Base-by-base conservation (phyloP, 169 alveolate species). In the Fabrea salina region DNA sequence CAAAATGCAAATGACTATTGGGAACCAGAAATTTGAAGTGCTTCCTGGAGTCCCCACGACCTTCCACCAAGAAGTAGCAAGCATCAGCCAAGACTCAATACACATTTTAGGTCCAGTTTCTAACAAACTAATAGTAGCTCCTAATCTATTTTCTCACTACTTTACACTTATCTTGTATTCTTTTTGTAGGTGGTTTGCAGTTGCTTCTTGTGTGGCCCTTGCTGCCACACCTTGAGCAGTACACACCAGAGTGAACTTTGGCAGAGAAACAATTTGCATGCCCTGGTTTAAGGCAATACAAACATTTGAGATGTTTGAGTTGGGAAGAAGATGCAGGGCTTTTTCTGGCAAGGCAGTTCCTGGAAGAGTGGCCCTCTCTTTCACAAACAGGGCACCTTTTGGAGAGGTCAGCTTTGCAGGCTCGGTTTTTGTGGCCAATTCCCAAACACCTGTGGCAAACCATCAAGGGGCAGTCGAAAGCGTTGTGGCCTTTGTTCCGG, bases 31-130 rank as follows among this genome's bases (percentile, higher is more conserved):
- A 5, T 74, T 51, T 37, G 56, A 74, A n/a, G 81, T 74, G 0
- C 22, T 35, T 33, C 72, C 53, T 50, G 81, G 81, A 33, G 68
- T 74, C 19, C 66, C 50, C 33, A 74, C 64, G 22, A 74, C 43
- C 32, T 74, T 74, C 35, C 54, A 74, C 54, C 81, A 74, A 37
- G 81, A 74, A 49, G 56, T 74, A 39, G 81, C 75, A 1, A 53
- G 66, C 41, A 32, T 53, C 16, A 19, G 49, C 39, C 75, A 74
- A 22, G 56, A 74, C 33, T 33, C 41, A 13, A 22, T 49, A 25
- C 7, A 30, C 11, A 3, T 74, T 33, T 50, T 74, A 50, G 68
- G 74, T 11, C 68, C 68, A 30, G 49, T 74, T 16, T 53, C 32
- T 35, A 35, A 44, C 25, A 44, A 74, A 53, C 49, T 74, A 13